A percentile compares a stretch with the other conserved stretches of the same genome.
Conservation (phyloP, 352 stramenopile species). For the Phytopythium sindhum region DNA sequence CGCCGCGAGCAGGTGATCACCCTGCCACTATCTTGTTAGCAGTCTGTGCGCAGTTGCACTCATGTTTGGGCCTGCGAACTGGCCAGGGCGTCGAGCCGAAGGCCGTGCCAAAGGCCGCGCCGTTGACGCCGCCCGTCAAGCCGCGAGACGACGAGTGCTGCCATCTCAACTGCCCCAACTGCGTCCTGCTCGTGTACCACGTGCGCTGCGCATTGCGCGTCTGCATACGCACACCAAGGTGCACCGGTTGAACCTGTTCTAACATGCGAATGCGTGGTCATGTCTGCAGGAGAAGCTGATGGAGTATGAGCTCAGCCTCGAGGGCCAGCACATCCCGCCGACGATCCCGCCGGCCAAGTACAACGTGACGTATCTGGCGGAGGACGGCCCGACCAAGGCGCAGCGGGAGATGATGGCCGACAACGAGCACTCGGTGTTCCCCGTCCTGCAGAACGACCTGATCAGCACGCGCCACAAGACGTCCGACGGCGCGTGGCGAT, state of each 20-base stretch:
- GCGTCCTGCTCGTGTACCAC: constrained; percentile 83
- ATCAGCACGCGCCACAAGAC: constrained; percentile 60
- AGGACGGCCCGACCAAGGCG: constrained; percentile 9
- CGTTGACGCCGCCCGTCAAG: constrained; percentile 50
- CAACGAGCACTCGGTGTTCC: constrained; percentile 44
- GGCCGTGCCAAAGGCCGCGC: constrained; percentile 19
- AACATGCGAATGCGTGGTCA: neutral
- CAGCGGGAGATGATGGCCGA: constrained; percentile 30
- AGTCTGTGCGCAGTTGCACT: neutral
- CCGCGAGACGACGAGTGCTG: constrained; percentile 83
- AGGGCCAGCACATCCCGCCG: constrained; percentile 21
- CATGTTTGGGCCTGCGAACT: constrained; percentile 6
- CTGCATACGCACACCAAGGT: neutral
- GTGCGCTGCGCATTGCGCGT: constrained; percentile 14
- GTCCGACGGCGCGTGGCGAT: constrained; percentile 48
- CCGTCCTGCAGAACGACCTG: constrained; percentile 46
- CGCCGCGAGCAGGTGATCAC: constrained; percentile 27
- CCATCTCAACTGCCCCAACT: constrained; percentile 82
- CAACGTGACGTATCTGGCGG: constrained; percentile 35
- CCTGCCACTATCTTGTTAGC: too few relatives aligned
- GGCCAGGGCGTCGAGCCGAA: constrained; percentile 16
- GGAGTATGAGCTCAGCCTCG: constrained; percentile 74
- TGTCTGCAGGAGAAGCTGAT: constrained; percentile 67
- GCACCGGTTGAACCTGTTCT: neutral
- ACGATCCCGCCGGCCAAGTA: constrained; percentile 37